Conservation (phyloP, 2,329 filamentous ascomycete species). For the Aspergillus fischeri region DNA sequence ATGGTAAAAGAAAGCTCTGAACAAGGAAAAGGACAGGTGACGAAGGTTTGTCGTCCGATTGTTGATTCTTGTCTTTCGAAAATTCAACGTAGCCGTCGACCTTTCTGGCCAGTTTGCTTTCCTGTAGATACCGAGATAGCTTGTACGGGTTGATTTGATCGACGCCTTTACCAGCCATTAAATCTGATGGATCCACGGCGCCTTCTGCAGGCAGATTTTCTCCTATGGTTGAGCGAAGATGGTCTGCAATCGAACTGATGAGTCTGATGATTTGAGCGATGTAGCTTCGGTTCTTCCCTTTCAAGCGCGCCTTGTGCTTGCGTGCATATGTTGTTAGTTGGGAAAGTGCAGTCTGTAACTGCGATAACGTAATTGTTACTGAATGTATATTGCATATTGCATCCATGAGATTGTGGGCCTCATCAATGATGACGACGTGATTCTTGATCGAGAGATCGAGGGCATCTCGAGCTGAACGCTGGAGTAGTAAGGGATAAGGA, state of each 20-base stretch:
- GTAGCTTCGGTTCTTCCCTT: slow-evolving; percentile 87
- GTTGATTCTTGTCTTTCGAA: slow-evolving; percentile 47
- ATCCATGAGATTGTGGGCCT: slow-evolving; percentile 97
- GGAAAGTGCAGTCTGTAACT: slow-evolving; percentile 66
- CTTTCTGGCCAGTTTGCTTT: slow-evolving; percentile 90
- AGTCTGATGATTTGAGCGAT: slow-evolving; percentile 82
- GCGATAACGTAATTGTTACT: slow-evolving; percentile 66
- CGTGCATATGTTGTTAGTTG: slow-evolving; percentile 80
- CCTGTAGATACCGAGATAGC: slow-evolving; percentile 78
- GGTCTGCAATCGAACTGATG: slow-evolving; percentile 70
- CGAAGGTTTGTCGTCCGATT: slow-evolving; percentile 26
- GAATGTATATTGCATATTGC: slow-evolving; percentile 85
- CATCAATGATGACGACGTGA: slow-evolving; percentile 92
- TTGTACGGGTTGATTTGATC: slow-evolving; percentile 96
- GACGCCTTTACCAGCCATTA: slow-evolving; percentile 78
- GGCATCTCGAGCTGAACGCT: slow-evolving; percentile 81
- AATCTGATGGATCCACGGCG: slow-evolving; percentile 63
- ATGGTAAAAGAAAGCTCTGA: slow-evolving; percentile 66
- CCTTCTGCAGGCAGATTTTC: slow-evolving; percentile 53
- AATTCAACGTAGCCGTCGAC: slow-evolving; percentile 81
- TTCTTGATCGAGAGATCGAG: slow-evolving; percentile 79
- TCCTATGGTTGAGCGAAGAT: slow-evolving; percentile 54
- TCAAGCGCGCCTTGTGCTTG: slow-evolving; percentile 81
- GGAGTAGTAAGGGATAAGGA: slow-evolving; percentile 85
- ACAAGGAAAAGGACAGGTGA: slow-evolving; percentile 59